Percentiles rank a stretch among this genome's conserved stretches.
These are phyloP conservation scores for Neofusicoccum parvum DNA, from an alignment of 2,329 filamentous ascomycete species.

Conservation along the genomic window DNA sequence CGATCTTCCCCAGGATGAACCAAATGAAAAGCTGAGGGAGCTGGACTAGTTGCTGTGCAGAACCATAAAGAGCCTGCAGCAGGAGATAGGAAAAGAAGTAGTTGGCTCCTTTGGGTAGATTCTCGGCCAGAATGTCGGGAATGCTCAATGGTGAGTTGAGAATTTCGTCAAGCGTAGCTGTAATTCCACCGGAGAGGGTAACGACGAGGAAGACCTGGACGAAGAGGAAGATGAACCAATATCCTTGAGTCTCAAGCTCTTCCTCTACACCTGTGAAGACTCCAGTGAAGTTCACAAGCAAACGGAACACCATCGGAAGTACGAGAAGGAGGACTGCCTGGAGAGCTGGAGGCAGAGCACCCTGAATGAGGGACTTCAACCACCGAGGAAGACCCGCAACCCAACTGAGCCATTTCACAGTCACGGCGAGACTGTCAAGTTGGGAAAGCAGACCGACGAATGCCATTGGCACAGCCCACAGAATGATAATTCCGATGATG, in stretches of 20 bases:
- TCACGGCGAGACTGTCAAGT: conserved; percentile 67
- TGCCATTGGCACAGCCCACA: conserved; percentile 89
- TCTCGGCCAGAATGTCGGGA: conserved; percentile 71
- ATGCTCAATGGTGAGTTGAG: conserved; percentile 67
- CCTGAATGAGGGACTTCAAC: conserved; percentile 71
- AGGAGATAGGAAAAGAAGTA: conserved; percentile 99
- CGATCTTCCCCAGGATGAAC: conserved; percentile 76
- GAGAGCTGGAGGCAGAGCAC: conserved; percentile 80
- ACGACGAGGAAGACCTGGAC: conserved; percentile 94
- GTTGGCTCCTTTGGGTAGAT: conserved; percentile 83
- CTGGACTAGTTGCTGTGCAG: conserved; percentile 83
- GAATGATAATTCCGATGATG: conserved; percentile 75
- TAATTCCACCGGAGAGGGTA: conserved; percentile 77
- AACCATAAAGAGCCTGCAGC: conserved; percentile 72
- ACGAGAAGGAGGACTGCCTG: conserved; percentile 78
- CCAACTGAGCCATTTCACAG: conserved; percentile 71
- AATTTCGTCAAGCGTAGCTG: conserved; percentile 65
- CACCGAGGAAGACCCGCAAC: conserved; percentile 62
- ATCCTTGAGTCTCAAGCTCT: conserved; percentile 82
- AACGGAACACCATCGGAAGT: conserved; percentile 75
- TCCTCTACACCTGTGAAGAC: conserved; percentile 79
- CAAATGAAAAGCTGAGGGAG: conserved; percentile 76
- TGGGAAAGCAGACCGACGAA: conserved; percentile 84
- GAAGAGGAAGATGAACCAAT: conserved; percentile 93
- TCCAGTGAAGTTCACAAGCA: conserved; percentile 74